These are phyloP conservation scores for Apiotrichum sp. DNA, from an alignment of 1,284 basidiomycete species.

Conservation along the genomic window DNA sequence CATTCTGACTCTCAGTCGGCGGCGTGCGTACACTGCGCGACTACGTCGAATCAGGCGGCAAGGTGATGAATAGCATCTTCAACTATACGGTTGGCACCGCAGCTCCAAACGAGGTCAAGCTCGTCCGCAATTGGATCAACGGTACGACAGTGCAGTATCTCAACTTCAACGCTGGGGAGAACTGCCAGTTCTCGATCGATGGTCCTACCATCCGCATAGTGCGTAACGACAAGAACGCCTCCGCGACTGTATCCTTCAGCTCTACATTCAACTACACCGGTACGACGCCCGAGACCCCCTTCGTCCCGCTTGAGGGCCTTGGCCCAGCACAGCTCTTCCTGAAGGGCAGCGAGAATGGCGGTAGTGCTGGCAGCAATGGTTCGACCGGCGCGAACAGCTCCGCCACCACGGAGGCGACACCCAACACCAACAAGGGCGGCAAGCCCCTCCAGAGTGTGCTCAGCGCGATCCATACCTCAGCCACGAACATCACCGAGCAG, in stretches of 20 bases:
- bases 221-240: constrained; percentile 26
- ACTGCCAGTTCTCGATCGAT: constrained; percentile 32
- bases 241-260: constrained; percentile 41
- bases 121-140: constrained; percentile 50
- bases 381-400: not conserved
- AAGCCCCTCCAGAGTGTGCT: constrained; percentile 32
- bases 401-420: too few relatives aligned
- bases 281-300: constrained; percentile 20
- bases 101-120: constrained; percentile 37
- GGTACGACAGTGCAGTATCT: constrained; percentile 44
- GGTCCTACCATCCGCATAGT: constrained; percentile 22
- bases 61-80: constrained; percentile 45
- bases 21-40: constrained; percentile 49
- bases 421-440: too few relatives aligned
- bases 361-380: not conserved
- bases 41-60: constrained; percentile 41
- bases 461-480: constrained; percentile 34
- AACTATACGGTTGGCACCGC: constrained; percentile 48
- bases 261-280: constrained; percentile 48
- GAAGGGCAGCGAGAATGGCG: constrained; percentile 10
- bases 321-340: constrained; percentile 41
- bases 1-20: too few relatives aligned
- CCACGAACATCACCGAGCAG: constrained; percentile 39
- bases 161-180: constrained; percentile 31
- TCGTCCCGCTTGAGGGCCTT: constrained; percentile 32